Conservation (phyloP, 2,329 filamentous ascomycete genomes). For the Drechslera avenae region DNA sequence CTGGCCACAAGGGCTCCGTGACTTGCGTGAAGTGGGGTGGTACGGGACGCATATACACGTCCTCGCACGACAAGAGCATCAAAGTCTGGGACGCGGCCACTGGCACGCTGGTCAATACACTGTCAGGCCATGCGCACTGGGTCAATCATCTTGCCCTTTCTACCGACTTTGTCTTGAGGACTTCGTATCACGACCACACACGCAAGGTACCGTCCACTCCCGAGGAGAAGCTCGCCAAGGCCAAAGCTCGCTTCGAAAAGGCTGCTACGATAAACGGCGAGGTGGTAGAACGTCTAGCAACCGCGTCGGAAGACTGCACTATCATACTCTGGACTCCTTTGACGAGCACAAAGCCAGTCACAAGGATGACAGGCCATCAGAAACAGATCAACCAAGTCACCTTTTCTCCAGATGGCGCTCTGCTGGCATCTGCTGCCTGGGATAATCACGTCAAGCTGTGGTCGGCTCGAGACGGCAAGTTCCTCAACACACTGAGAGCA, state of each 20-base stretch:
- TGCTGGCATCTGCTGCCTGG: conserved; percentile 87
- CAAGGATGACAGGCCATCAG: conserved; percentile 89
- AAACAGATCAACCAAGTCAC: conserved; percentile 96
- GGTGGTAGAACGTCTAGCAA: conserved; percentile 82
- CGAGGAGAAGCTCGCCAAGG: conserved; percentile 74
- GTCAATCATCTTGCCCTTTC: conserved; percentile 94
- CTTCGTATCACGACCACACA: conserved; percentile 82
- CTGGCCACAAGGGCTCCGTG: conserved; percentile 86
- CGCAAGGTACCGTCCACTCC: conserved; percentile 70
- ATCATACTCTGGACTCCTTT: conserved; percentile 94
- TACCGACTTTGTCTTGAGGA: conserved; percentile 87
- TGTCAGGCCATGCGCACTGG: conserved; percentile 87
- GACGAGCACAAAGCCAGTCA: conserved; percentile 76
- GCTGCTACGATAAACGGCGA: conserved; percentile 77
- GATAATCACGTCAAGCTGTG: conserved; percentile 96
- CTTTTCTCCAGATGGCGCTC: conserved; percentile 86
- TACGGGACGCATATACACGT: conserved; percentile 62
- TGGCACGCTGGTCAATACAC: conserved; percentile 78
- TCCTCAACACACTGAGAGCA: conserved; percentile 84
- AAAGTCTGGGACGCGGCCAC: conserved; percentile 85
- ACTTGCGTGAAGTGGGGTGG: conserved; percentile 95
- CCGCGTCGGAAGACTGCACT: conserved; percentile 92
- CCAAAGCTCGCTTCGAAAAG: conserved; percentile 82
- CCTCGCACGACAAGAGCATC: conserved; percentile 87
- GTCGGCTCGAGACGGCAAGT: conserved; percentile 76